Percentiles rank a stretch among this genome's conserved stretches.
Evolutionary conservation across 2,329 filamentous ascomycete genomes (phyloP).

Genomic region (Cladosporium sp.): DNA sequence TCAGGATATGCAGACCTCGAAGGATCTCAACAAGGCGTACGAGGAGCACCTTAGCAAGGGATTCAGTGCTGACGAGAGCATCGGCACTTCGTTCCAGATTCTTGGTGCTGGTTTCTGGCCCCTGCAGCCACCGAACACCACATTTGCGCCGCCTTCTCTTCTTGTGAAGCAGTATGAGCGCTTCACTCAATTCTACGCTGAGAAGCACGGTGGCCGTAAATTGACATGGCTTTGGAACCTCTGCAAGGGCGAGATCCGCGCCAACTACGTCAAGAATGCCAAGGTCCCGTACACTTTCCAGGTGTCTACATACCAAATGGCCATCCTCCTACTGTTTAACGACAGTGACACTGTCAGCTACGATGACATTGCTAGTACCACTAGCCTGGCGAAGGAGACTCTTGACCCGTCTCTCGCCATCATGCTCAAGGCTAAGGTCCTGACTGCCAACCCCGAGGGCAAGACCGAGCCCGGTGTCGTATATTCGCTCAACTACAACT

Average conservation of each 20-base stretch:
- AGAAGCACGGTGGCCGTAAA: slow-evolving; percentile 95
- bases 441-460: slow-evolving; percentile 65
- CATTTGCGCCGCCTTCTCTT: slow-evolving; percentile 80
- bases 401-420: slow-evolving; percentile 83
- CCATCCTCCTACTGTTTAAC: slow-evolving; percentile 89
- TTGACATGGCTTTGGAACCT: slow-evolving; percentile 97
- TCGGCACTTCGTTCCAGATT: slow-evolving; percentile 88
- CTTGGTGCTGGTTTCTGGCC: slow-evolving; percentile 98
- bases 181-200: slow-evolving; percentile 86
- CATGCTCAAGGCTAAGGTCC: slow-evolving; percentile 87
- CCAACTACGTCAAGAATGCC: slow-evolving; percentile 79
- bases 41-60: slow-evolving; percentile 67
- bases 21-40: slow-evolving; percentile 89
- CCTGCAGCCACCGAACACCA: slow-evolving; percentile 76
- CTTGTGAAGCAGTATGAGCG: slow-evolving; percentile 84
- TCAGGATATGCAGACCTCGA: slow-evolving; percentile 98
- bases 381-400: slow-evolving; percentile 72
- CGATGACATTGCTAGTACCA: slow-evolving; percentile 78
- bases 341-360: slow-evolving; percentile 81
- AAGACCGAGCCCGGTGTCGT: slow-evolving; percentile 74
- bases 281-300: slow-evolving; percentile 96
- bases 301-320: slow-evolving; percentile 97
- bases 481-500: slow-evolving; percentile 85
- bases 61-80: slow-evolving; percentile 55
- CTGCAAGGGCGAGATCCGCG: slow-evolving; percentile 94